Evolutionary conservation across 805 yeast genomes (phyloP), one percentile per base, ranked within the genome.

Genomic region (Jamesozyma gamospora): DNA sequence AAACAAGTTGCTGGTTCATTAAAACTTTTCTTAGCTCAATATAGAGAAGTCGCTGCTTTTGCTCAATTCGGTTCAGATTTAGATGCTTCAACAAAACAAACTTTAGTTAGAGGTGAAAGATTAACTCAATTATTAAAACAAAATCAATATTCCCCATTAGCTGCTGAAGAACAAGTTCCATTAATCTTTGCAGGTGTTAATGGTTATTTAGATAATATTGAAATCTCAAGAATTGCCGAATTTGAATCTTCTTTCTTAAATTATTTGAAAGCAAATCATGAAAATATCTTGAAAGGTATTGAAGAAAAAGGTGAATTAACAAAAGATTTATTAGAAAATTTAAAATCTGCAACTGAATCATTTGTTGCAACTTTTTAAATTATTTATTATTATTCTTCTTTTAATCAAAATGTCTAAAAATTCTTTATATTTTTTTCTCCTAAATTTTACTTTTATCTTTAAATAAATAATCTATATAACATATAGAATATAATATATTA

Each of bases 1-100:
- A 92, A 92, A 76, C 97, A 92, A 79, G 97, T 92, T 72, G 98
- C 98, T 58, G 99, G 98, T 82, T 92, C 98, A 58, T 83, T 92
- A 75, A 92, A 92, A 74, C 85, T 92, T 71, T 92, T 87, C 96
- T 84, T 92, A 79, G 99, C 99, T 63, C 99, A 92, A 79, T 92
- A 92, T 84, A 88, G 99, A 86, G 99, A 92, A 82, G 98, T 92
- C 62, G 98, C 98, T 68, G 98, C 99, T 63, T 92, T 92, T 72
- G 98, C 99, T 63, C 99, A 92, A 79, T 92, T 92, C 79, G 99
- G 99, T 82, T 92, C 99, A 58, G 99, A 92, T 74, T 80, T 92
- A 70, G 99, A 92, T 73, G 97, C 99, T 60, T 87, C 96, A 47
- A 92, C 99, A 72, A 92, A 90, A 78, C 96, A 87, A 77, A 92